A percentile compares a stretch with the other conserved stretches of the same genome.
Evolutionary conservation across 352 stramenopile genomes (phyloP).

Genomic region (Phytophthora nicotianae): DNA sequence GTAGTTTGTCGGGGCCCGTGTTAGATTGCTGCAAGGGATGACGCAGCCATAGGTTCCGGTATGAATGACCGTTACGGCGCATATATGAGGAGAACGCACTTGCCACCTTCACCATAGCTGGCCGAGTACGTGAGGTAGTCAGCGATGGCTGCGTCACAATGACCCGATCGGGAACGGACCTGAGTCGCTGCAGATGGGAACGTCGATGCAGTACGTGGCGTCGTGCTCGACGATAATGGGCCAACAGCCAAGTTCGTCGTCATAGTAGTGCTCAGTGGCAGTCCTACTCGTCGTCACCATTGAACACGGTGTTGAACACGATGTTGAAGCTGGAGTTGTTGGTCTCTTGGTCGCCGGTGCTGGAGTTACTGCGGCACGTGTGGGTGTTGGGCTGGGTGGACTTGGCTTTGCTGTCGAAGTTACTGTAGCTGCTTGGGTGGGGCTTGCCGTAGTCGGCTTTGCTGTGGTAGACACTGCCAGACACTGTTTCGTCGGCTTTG

Average conservation of each 20-base stretch:
- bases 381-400: too few species aligned
- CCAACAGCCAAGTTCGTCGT: slow-evolving; percentile 45
- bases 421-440: too few species aligned
- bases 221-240: slow-evolving; percentile 50
- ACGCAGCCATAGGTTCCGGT: slow-evolving; percentile 75
- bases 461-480: too few species aligned
- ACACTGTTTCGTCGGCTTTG: too few species aligned
- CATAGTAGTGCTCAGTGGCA: slow-evolving; percentile 29
- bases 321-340: too few species aligned
- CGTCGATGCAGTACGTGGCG: slow-evolving; percentile 56
- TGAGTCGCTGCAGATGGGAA: slow-evolving; percentile 48
- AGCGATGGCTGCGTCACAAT: slow-evolving; percentile 45
- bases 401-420: too few species aligned
- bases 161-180: slow-evolving; percentile 33
- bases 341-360: too few species aligned
- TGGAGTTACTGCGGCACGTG: too few species aligned
- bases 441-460: too few species aligned
- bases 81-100: slow-evolving; percentile 59
- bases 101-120: slow-evolving; percentile 54
- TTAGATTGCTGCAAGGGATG: slow-evolving; percentile 25
- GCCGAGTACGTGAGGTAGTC: slow-evolving; percentile 59
- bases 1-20: slow-evolving; percentile 33
- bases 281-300: too few species aligned
- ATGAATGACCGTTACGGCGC: slow-evolving; percentile 63
- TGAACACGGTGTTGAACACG: too few species aligned